Percentiles rank a stretch among this genome's conserved stretches.
These are phyloP conservation scores for Hylodesmum podocarpum DNA, from an alignment of 306 rosid genomes.

Conservation along the genomic window DNA sequence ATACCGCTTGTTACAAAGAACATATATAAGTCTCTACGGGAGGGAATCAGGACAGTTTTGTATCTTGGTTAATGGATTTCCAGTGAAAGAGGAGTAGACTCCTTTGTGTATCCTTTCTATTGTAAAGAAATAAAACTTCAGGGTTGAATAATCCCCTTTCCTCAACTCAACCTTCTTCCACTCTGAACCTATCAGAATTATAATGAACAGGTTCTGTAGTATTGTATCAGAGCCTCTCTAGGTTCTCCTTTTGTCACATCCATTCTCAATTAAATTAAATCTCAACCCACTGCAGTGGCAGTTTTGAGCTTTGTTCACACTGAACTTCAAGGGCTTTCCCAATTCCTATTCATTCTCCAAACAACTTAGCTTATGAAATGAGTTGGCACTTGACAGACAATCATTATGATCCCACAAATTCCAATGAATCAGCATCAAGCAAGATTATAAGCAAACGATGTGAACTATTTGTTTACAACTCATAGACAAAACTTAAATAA, in stretches of 20 bases:
- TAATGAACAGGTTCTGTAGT: background rate
- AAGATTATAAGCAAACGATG: conserved; percentile 6
- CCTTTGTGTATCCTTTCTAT: too few species aligned
- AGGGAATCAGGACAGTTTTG: too few species aligned
- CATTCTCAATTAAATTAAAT: conserved; percentile 1
- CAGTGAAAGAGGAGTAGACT: too few species aligned
- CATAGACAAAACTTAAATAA: conserved; percentile 9
- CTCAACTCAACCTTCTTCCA: too few species aligned
- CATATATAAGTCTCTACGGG: too few species aligned
- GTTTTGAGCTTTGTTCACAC: background rate
- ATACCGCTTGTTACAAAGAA: too few species aligned
- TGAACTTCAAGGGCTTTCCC: conserved; percentile 8
- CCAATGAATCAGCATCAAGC: background rate
- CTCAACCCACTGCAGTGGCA: background rate
- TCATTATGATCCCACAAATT: conserved; percentile 6
- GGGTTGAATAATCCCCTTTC: too few species aligned
- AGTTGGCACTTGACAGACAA: background rate
- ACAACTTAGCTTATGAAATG: background rate
- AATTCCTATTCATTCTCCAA: background rate
- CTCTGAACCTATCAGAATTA: too few species aligned
- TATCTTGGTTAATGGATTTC: too few species aligned
- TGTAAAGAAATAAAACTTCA: too few species aligned
- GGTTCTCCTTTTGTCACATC: background rate
- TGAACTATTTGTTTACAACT: background rate
- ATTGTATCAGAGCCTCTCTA: background rate